A percentile compares a stretch with the other conserved stretches of the same genome.
Evolutionary conservation across 2,329 filamentous ascomycete species (phyloP).

Genomic region (Hypoxylon sp.): DNA sequence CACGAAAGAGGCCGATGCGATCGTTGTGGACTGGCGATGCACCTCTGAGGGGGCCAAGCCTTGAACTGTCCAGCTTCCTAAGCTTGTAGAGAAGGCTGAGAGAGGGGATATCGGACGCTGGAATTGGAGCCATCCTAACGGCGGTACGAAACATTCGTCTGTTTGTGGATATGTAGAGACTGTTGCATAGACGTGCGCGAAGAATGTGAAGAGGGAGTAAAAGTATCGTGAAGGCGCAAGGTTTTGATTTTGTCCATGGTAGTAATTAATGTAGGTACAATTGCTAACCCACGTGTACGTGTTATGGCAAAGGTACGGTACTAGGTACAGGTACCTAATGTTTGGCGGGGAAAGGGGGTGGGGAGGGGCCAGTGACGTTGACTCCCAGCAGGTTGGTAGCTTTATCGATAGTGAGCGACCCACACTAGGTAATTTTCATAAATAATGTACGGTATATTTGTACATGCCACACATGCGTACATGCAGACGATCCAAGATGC

Average conservation of each 20-base stretch:
- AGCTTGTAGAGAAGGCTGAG: conserved; percentile 75
- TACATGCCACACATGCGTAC: no score
- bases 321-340: no score
- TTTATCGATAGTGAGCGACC: no score
- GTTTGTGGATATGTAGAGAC: not conserved
- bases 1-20: conserved; percentile 76
- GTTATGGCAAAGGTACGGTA: no score
- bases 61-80: conserved; percentile 58
- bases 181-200: not conserved
- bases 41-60: conserved; percentile 41
- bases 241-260: not conserved
- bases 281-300: no score
- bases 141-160: conserved; percentile 38
- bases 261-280: no score
- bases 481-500: no score
- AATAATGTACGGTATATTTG: no score
- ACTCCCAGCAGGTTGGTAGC: no score
- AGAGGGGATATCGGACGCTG: conserved; percentile 70
- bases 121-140: conserved; percentile 56
- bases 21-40: conserved; percentile 68
- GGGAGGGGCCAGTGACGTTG: no score
- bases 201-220: not conserved
- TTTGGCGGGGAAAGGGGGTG: no score
- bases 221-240: not conserved
- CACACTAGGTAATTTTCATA: no score